Base-by-base conservation (phyloP, 306 rosid genomes). In the Malus orientalis region DNA sequence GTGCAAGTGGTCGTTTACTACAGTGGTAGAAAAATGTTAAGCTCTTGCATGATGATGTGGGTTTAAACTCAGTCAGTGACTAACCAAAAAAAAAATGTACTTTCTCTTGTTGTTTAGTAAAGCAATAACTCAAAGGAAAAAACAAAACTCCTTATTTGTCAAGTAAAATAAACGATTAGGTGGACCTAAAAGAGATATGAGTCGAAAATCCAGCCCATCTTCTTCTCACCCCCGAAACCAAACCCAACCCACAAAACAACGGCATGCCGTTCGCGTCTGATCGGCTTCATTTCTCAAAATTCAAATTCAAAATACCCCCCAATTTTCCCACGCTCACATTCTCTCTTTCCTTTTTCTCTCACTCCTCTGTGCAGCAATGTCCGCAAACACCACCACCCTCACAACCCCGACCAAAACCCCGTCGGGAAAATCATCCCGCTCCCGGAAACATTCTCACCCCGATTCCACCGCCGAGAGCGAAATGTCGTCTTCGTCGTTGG, bases 321-420 rank as follows among this genome's bases (percentile, higher is more conserved):
- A 16, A 23, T 16, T 58, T 57, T 38, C 25, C 47, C 1, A 5
- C 29, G 68, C 40, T 69, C 60, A 6, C 42, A 1, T 8, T 14
- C 57, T 13, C 18, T 8, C 65, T 55, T 27, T 27, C 75, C 0
- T 38, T 8, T 7, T 58, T 64, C 67, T 54, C 74, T 29, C 75
- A 45, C 81, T 63, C 42, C 66, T 42, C 55, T 57, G 18, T 51
- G 57, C 58, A 53, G 58, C 58, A 16, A 53, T 53, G 91, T 86
- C 93, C 45, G 45, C 58, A 5, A 72, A 88, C 77, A 44, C 78
- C 47, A 67, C 91, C 76, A 44, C 80, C 23, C 76, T 79, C 53
- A 68, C 81, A 16, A 87, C 91, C 2, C 96, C 94, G 0, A 79
- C 85, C 45, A 91, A 88, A 73, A 81, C 93, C 8, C 93, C 96